Conservation (phyloP, 306 rosid species). For the Pueraria montana region DNA sequence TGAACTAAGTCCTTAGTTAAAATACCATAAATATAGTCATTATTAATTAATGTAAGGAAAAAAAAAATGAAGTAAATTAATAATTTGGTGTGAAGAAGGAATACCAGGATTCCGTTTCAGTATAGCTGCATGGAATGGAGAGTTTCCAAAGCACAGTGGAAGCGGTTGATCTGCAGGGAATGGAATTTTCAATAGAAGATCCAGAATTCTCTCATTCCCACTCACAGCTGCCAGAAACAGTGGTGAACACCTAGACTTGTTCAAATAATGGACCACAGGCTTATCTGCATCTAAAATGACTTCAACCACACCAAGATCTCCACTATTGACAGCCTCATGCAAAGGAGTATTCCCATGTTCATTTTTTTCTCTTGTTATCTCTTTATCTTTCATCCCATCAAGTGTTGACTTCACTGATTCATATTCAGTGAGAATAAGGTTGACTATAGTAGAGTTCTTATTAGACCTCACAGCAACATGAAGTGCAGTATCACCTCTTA, state of each 20-base stretch:
- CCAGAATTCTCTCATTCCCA: background rate
- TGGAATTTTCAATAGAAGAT: background rate
- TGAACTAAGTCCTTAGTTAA: background rate
- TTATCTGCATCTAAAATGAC: background rate
- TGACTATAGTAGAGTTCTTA: background rate
- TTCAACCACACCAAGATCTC: background rate
- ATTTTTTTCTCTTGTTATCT: slow-evolving; percentile 6
- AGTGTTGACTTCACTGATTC: background rate
- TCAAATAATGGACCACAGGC: background rate
- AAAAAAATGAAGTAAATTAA: background rate
- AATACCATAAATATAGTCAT: background rate
- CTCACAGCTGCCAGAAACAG: slow-evolving; percentile 41
- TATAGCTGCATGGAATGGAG: slow-evolving; percentile 46
- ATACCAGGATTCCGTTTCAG: slow-evolving; percentile 21
- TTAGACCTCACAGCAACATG: slow-evolving; percentile 42
- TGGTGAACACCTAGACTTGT: slow-evolving; percentile 31
- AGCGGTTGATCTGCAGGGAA: background rate
- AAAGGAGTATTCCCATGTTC: slow-evolving; percentile 36
- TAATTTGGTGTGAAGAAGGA: background rate
- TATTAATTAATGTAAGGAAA: background rate
- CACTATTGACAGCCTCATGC: slow-evolving; percentile 47
- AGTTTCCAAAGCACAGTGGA: slow-evolving; percentile 4
- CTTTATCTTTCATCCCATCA: background rate
- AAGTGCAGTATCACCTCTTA: slow-evolving; percentile 35
- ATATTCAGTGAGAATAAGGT: background rate